Evolutionary conservation across 2,329 filamentous ascomycete species (phyloP).

Genomic region (Hirsutella thompsonii): DNA sequence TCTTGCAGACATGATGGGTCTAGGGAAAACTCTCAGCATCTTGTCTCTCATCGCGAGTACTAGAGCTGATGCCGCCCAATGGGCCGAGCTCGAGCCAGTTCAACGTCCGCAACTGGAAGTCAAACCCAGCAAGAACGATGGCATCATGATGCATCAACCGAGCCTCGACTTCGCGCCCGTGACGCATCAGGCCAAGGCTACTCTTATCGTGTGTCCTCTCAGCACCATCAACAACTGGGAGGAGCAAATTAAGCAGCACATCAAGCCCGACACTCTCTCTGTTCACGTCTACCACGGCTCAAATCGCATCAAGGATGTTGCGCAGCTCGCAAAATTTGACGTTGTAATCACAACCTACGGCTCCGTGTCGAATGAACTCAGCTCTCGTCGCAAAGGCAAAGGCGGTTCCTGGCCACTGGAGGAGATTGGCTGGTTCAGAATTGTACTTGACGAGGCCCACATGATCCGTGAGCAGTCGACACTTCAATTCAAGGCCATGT

Average conservation of each 20-base stretch:
- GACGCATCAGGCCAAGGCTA: constrained; percentile 61
- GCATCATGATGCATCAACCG: constrained; percentile 18
- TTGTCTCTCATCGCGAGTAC: constrained; percentile 64
- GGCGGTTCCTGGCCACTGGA: constrained; percentile 52
- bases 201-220: constrained; percentile 76
- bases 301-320: constrained; percentile 55
- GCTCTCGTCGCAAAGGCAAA: constrained; percentile 47
- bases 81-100: constrained; percentile 39
- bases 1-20: constrained; percentile 75
- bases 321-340: constrained; percentile 60
- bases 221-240: constrained; percentile 94
- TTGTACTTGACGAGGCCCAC: constrained; percentile 90
- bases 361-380: constrained; percentile 70
- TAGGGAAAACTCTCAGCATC: constrained; percentile 80
- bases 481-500: constrained; percentile 73
- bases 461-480: constrained; percentile 80
- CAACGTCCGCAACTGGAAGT: constrained; percentile 31
- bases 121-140: constrained; percentile 19
- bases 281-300: constrained; percentile 82
- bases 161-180: constrained; percentile 36
- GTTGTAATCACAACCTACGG: constrained; percentile 89
- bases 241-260: constrained; percentile 75
- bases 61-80: constrained; percentile 46
- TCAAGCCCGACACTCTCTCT: constrained; percentile 48
- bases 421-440: constrained; percentile 80